Percentiles rank a stretch among this genome's conserved stretches.
Evolutionary conservation across 108 stramenopile genomes (phyloP).

Genomic region (Nannochloropsis oceanica): DNA sequence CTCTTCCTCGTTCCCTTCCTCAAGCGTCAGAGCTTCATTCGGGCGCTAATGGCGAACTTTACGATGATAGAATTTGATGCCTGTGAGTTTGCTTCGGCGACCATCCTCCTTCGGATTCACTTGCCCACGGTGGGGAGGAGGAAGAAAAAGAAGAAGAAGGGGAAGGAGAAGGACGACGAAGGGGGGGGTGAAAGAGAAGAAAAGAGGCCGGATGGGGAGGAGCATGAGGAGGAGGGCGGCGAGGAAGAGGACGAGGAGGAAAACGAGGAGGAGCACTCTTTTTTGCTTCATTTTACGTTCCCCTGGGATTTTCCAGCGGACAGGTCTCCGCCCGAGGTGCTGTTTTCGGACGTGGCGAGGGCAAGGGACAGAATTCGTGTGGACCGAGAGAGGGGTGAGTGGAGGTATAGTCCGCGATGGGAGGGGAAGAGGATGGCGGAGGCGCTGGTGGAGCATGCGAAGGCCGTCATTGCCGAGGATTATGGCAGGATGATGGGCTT

Average conservation of each 20-base stretch:
- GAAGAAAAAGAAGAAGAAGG: neutral
- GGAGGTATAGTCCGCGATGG: neutral
- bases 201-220: neutral
- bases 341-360: neutral
- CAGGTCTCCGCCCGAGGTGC: neutral
- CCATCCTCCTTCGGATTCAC: neutral
- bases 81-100: neutral
- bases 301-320: neutral
- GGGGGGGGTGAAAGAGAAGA: neutral
- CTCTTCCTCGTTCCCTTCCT: neutral
- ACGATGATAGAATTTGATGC: neutral
- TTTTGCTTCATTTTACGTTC: neutral
- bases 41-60: neutral
- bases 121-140: neutral
- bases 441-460: neutral
- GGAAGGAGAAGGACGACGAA: neutral
- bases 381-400: neutral
- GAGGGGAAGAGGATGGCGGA: neutral
- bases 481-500: neutral
- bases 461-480: neutral
- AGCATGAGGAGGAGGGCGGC: neutral
- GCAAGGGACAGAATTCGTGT: neutral
- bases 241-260: neutral
- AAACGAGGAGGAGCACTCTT: neutral
- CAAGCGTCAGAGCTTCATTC: neutral